These are phyloP conservation scores for Candida sojae DNA, from an alignment of 1,139 yeast species.

Conservation along the genomic window DNA sequence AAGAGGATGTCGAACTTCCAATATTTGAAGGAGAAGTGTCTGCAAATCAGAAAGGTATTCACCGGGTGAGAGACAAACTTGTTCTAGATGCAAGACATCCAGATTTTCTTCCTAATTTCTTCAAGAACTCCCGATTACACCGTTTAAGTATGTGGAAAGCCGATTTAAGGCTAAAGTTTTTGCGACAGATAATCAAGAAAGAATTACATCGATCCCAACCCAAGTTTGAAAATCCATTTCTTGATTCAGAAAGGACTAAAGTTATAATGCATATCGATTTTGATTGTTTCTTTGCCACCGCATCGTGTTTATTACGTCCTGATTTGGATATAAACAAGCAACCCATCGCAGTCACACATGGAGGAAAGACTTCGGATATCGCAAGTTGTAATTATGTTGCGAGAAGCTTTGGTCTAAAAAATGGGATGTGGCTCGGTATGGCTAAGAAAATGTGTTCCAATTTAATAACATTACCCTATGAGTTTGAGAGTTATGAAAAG, in stretches of 20 bases:
- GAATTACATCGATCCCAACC: conserved; percentile 7
- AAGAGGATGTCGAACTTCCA: conserved; percentile 11
- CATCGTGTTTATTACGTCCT: conserved; percentile 63
- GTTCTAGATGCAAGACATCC: conserved; percentile 72
- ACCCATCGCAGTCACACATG: conserved; percentile 88
- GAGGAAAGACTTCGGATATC: conserved; percentile 69
- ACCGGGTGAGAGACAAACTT: conserved; percentile 13
- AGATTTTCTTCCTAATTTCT: conserved; percentile 67
- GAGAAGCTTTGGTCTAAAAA: conserved; percentile 66
- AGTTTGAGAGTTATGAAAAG: conserved; percentile 71
- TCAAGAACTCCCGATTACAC: conserved; percentile 81
- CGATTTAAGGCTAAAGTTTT: conserved; percentile 63
- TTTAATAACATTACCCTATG: conserved; percentile 63
- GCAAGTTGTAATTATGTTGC: conserved; percentile 93
- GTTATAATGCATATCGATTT: conserved; percentile 81
- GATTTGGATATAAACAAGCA: conserved; percentile 54
- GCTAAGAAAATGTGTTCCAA: conserved; percentile 71
- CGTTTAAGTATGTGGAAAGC: conserved; percentile 89
- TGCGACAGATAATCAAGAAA: conserved; percentile 37
- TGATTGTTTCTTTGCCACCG: conserved; percentile 92
- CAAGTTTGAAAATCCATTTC: conserved; percentile 2
- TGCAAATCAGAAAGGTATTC: conserved; percentile 11
- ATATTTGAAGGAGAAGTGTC: conserved; percentile 8
- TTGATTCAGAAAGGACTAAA: conserved; percentile 2
- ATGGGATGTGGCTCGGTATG: conserved; percentile 85